These are phyloP conservation scores for Kappamyces sp. DNA, from an alignment of 192 early-diverging fungal genomes.

Conservation along the genomic window DNA sequence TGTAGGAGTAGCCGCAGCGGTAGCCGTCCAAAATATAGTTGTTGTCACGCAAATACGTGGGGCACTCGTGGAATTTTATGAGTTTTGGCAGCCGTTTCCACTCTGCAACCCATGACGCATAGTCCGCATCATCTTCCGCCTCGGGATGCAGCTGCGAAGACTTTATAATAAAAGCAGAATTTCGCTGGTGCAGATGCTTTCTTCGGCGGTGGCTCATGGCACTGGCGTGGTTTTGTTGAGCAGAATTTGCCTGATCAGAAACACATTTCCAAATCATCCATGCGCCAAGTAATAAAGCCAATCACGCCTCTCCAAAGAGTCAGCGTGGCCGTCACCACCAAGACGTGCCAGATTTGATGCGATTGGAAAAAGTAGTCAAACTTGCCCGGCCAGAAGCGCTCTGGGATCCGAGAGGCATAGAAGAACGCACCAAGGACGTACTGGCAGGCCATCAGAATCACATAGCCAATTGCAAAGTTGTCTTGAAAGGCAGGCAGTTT, in stretches of 20 bases:
- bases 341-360: slow-evolving; percentile 27
- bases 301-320: background rate
- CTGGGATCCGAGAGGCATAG: slow-evolving; percentile 24
- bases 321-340: slow-evolving; percentile 17
- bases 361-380: slow-evolving; percentile 20
- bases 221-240: background rate
- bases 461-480: slow-evolving; percentile 8
- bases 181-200: too few relatives aligned
- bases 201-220: too few relatives aligned
- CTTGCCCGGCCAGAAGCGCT: slow-evolving; percentile 19
- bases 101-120: too few relatives aligned
- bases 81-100: too few relatives aligned
- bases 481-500: background rate
- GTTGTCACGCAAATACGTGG: slow-evolving; percentile 16
- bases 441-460: background rate
- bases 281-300: background rate
- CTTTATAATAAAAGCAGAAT: too few relatives aligned
- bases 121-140: too few relatives aligned
- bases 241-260: too few relatives aligned
- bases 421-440: slow-evolving; percentile 22
- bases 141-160: too few relatives aligned
- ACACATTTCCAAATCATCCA: background rate
- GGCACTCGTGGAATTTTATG: background rate
- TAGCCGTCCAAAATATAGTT: slow-evolving; percentile 3
- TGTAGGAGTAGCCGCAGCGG: slow-evolving; percentile 17